These are phyloP conservation scores for Pseudozyma pruni DNA, from an alignment of 1,284 basidiomycete genomes.

Conservation along the genomic window DNA sequence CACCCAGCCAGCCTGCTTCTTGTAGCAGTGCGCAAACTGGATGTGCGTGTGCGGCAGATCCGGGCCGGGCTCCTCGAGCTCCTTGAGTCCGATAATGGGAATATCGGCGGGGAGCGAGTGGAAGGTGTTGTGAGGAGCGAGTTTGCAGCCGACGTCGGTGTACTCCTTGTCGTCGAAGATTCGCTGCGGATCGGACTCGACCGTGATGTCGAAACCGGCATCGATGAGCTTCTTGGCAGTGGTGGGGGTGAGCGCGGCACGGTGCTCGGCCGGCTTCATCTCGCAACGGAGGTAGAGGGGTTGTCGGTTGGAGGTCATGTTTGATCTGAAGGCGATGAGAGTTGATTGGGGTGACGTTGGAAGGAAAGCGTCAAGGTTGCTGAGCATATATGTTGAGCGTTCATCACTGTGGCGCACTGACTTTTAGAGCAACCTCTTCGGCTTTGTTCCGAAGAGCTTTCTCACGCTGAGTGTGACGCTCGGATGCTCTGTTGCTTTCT, in stretches of 20 bases:
- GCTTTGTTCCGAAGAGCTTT: constrained; percentile 6
- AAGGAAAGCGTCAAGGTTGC: not conserved
- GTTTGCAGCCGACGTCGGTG: constrained; percentile 79
- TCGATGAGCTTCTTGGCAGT: constrained; percentile 91
- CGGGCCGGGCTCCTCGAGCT: constrained; percentile 75
- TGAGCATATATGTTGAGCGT: not conserved
- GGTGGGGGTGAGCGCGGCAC: constrained; percentile 91
- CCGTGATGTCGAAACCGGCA: constrained; percentile 88
- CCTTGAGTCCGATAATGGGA: constrained; percentile 96
- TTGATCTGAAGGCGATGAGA: not conserved
- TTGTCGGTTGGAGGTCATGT: constrained; percentile 40
- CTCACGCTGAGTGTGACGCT: not conserved
- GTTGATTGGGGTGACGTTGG: not conserved
- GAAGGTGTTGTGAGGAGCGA: constrained; percentile 92
- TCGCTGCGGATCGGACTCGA: constrained; percentile 92
- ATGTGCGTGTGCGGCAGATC: constrained; percentile 80
- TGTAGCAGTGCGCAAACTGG: constrained; percentile 99
- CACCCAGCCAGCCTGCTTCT: constrained; percentile 93
- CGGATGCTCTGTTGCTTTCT: not conserved
- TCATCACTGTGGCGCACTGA: not conserved
- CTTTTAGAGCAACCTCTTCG: not conserved
- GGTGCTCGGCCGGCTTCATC: constrained; percentile 75
- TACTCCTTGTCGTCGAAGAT: constrained; percentile 95
- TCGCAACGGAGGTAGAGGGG: constrained; percentile 66
- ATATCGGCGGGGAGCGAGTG: constrained; percentile 78